Base-by-base conservation (phyloP, 306 rosid species). In the Trifolium pratense region DNA sequence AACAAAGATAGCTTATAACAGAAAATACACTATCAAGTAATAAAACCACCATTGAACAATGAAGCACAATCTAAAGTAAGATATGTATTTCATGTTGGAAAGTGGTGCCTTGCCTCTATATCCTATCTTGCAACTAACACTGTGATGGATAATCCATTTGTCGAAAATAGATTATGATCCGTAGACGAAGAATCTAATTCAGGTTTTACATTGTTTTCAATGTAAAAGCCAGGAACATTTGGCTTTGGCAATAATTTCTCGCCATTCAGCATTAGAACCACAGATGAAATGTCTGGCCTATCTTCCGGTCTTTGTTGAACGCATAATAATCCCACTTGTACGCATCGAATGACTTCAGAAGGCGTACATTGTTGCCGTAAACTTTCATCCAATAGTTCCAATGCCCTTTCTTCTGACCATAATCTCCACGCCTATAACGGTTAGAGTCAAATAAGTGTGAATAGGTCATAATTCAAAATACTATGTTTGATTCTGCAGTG, bases 381-480 rank as follows among this genome's bases (percentile, higher is more conserved):
- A 0, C 18, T 3, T 61, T 61, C 67, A 61, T 61, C 67, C 45
- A 29, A 31, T 61, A 61, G 45, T n/a, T 61, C 67, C 12, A 61
- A 13, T 8, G 21, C 25, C 21, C 45, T 61, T 5, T 34, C 66
- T 61, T 61, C 67, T 7, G 45, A 15, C 67, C 67, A 61, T 61
- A 61, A 34, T 31, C 67, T 61, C 67, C 67, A 61, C 31, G 67
- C 67, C 65, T 59, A 31, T 13, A 6, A 53, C 20, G 6, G 59
- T 53, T 1, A 53, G 9, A 59, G 7, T 26, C 40, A 59, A 14
- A 59, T 59, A 6, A 29, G 2, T n/a, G 65, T 58, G 40, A 25
- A 11, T 53, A 53, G 7, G 34, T 9, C 0, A 56, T 20, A 16
- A 23, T 56, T 56, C 16, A 3, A 23, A 1, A 23, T 5, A 12